These are phyloP conservation scores for Claviceps arundinis DNA, from an alignment of 2,329 filamentous ascomycete genomes.

Conservation along the genomic window DNA sequence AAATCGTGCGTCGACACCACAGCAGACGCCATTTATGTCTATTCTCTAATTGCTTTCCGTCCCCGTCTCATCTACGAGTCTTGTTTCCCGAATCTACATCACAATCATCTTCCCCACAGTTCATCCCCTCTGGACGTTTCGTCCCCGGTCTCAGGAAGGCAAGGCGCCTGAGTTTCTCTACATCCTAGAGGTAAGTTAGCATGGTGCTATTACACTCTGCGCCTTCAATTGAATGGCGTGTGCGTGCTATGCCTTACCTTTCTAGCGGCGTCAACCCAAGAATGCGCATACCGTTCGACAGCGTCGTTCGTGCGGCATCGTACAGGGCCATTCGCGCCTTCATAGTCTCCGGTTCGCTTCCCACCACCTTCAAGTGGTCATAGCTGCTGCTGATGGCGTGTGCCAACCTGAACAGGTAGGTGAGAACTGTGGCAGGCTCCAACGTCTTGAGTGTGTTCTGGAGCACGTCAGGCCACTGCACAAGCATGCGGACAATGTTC, in stretches of 20 bases:
- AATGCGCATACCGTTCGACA: slow-evolving; percentile 73
- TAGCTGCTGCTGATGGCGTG: slow-evolving; percentile 70
- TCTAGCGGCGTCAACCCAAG: slow-evolving; percentile 69
- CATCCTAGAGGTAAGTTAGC: slow-evolving; percentile 4
- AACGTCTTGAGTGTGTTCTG: slow-evolving; percentile 74
- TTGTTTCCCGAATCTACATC: not conserved
- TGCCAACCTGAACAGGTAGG: slow-evolving; percentile 75
- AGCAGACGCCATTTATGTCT: not conserved
- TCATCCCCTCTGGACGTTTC: not conserved
- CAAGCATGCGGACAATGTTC: slow-evolving; percentile 61
- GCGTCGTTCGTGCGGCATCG: slow-evolving; percentile 57
- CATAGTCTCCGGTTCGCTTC: slow-evolving; percentile 60
- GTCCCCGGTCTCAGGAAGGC: not conserved
- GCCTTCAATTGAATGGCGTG: not conserved
- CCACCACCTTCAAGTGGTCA: slow-evolving; percentile 70
- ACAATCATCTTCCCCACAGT: not conserved
- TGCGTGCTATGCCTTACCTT: slow-evolving; percentile 14
- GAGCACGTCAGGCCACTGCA: slow-evolving; percentile 76
- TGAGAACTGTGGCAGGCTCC: slow-evolving; percentile 47
- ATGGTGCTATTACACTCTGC: not conserved
- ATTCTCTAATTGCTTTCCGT: not conserved
- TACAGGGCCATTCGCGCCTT: slow-evolving; percentile 42
- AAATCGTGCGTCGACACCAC: not conserved
- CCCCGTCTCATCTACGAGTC: not conserved
- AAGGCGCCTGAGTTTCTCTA: not conserved